A percentile compares a stretch with the other conserved stretches of the same genome.
phyloP scores from a whole-genome alignment of 2,329 filamentous ascomycete genomes.

The Graphilbum ipis-grandicollis region DNA sequence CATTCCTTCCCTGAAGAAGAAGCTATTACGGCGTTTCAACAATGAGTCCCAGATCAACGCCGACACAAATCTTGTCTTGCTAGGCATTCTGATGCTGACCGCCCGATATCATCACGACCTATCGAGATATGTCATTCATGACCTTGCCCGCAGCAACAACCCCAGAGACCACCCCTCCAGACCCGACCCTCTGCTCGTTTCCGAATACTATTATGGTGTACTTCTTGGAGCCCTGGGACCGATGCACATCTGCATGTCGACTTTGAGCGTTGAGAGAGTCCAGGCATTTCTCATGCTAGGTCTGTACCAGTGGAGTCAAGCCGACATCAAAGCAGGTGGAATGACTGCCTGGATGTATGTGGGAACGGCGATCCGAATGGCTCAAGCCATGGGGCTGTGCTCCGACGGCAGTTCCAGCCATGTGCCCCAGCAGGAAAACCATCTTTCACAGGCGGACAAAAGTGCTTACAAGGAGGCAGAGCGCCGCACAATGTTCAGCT shows the following conservation, averaged over 20 bases:
- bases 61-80: slow-evolving; percentile 35
- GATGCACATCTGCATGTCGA: slow-evolving; percentile 27
- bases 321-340: slow-evolving; percentile 29
- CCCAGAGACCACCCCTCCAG: slow-evolving; percentile 9
- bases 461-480: slow-evolving; percentile 50
- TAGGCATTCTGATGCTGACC: slow-evolving; percentile 52
- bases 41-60: slow-evolving; percentile 12
- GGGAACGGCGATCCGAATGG: slow-evolving; percentile 45
- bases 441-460: too few species aligned
- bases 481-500: slow-evolving; percentile 58
- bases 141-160: too few species aligned
- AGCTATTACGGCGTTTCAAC: slow-evolving; percentile 23
- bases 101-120: slow-evolving; percentile 48
- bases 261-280: slow-evolving; percentile 41
- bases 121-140: slow-evolving; percentile 28
- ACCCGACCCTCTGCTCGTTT: slow-evolving; percentile 35
- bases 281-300: slow-evolving; percentile 56
- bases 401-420: slow-evolving; percentile 38
- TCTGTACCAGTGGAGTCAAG: slow-evolving; percentile 54
- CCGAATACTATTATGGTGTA: slow-evolving; percentile 46
- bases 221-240: slow-evolving; percentile 33
- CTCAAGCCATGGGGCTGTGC: slow-evolving; percentile 43
- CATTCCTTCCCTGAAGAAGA: slow-evolving; percentile 41
- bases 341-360: slow-evolving; percentile 49
- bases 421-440: too few species aligned